These are phyloP conservation scores for Gamsiella multidivaricata DNA, from an alignment of 192 early-diverging fungal species.

Conservation along the genomic window DNA sequence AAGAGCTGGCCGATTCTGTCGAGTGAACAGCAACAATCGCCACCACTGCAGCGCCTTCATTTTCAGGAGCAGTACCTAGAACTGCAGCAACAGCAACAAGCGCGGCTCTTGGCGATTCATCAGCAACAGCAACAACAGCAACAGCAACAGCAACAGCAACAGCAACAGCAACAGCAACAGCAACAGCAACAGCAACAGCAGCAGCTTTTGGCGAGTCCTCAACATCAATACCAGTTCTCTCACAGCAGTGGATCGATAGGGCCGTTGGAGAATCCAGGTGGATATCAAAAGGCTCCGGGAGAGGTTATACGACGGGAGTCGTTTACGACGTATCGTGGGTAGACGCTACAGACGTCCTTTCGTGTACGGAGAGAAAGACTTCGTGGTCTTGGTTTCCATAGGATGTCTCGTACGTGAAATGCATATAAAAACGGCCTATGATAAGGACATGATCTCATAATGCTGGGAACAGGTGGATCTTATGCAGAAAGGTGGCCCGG, in stretches of 20 bases:
- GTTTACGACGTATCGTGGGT: conserved; percentile 5
- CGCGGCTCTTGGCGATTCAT: background rate
- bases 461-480: too few relatives aligned
- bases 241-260: too few relatives aligned
- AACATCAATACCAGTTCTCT: too few relatives aligned
- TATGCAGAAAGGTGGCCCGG: too few relatives aligned
- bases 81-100: conserved; percentile 15
- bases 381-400: too few relatives aligned
- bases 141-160: background rate
- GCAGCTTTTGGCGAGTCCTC: too few relatives aligned
- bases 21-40: background rate
- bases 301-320: conserved; percentile 5
- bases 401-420: too few relatives aligned
- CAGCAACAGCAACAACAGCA: conserved; percentile 10
- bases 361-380: too few relatives aligned
- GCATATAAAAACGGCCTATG: too few relatives aligned
- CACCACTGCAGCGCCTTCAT: background rate
- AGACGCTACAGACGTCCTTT: background rate
- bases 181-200: too few relatives aligned
- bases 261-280: background rate
- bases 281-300: background rate
- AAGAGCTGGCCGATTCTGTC: conserved; percentile 28
- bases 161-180: too few relatives aligned
- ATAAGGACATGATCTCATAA: too few relatives aligned
- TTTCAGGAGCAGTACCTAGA: background rate